Base-by-base conservation (phyloP, 2,329 filamentous ascomycete genomes). In the Penicillium oxalicum region DNA sequence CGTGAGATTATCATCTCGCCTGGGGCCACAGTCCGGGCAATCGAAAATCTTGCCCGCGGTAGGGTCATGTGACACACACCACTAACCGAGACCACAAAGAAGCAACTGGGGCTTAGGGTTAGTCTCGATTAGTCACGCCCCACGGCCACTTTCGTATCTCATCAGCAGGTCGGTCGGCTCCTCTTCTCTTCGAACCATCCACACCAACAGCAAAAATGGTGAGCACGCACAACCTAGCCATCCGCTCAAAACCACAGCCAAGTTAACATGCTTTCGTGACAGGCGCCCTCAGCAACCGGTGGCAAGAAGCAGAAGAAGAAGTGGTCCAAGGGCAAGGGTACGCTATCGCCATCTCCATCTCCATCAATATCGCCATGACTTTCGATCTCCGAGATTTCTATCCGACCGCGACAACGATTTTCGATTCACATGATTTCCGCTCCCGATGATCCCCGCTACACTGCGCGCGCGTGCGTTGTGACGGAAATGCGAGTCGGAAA, bases 251-350 rank as follows among this genome's bases (percentile, higher is more conserved):
- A 41, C 29, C 38, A 4, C 47, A 50, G 38, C 49, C 28, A 41
- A 46, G 52, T 51, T 53, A 55, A 53, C 28, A 59, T 53, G 54
- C 36, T 45, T 50, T 41, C 44, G 28, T 44, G 47, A 60, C 50
- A 75, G 71, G 73, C 73, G 54, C 71, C 73, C 62, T 68, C 72
- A 74, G 70, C 70, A 70, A 58, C 69, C 63, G 71, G 70, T 60
- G 71, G 70, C 67, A 74, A 75, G 70, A 75, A 76, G 67, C 73
- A 76, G 60, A 76, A 77, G 73, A 77, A 77, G 74, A 77, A 77
- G 75, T 77, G 75, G 75, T 77, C 74, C 56, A 77, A 77, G 72
- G 75, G 75, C 68, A 77, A 77, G 70, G 75, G 75, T 77, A 75
- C 63, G 71, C 61, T 58, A 61, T 59, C 55, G 51, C 51, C 54